Base-by-base conservation (phyloP, 1,284 basidiomycete species). In the Cryptococcus sp. region DNA sequence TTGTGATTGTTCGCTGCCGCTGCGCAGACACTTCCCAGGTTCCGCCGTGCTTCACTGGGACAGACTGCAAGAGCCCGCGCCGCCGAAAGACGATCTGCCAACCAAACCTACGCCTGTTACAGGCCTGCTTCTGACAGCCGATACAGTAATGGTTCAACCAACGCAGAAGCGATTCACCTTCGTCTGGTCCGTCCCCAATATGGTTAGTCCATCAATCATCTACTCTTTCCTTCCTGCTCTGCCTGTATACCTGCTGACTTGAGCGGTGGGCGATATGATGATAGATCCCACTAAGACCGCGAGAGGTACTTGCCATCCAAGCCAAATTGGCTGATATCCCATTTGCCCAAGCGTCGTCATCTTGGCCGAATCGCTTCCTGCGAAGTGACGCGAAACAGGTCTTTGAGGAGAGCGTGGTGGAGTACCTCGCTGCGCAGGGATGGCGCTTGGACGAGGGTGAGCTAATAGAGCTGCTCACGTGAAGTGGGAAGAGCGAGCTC, bases 171-270 rank as follows among this genome's bases (percentile, higher is more conserved):
- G 64, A 0, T 77, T 79, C 58, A 72, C 76, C 0, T 79, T 77
- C 61, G 64, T 76, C 39, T 79, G 75, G 72, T 75, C 72, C n/a
- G 70, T 66, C 1, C 78, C 78, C 0, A 79, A 79, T 58, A 66
- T 74, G 69, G 76, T 75, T 53, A 62, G 75, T 59, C 19, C 4
- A 6, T 3, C 4, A 15, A 7, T 22, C 42, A n/a, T n/a, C n/a
- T n/a, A n/a, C 8, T 45, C 42, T n/a, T 11, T 45, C 41, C 23
- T 6, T 41, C 8, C 25, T 10, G 16, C 46, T n/a, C 30, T 10
- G 25, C 17, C 16, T n/a, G 30, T 19, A 35, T 50, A 19, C 4
- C 40, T 6, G 15, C 41, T 50, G 10, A 30, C 8, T n/a, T 22
- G 15, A 8, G 16, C n/a, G n/a, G 10, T 43, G 47, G 39, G 35